These are phyloP conservation scores for Russula olivacea DNA, from an alignment of 768 basidiomycete genomes.

Conservation along the genomic window DNA sequence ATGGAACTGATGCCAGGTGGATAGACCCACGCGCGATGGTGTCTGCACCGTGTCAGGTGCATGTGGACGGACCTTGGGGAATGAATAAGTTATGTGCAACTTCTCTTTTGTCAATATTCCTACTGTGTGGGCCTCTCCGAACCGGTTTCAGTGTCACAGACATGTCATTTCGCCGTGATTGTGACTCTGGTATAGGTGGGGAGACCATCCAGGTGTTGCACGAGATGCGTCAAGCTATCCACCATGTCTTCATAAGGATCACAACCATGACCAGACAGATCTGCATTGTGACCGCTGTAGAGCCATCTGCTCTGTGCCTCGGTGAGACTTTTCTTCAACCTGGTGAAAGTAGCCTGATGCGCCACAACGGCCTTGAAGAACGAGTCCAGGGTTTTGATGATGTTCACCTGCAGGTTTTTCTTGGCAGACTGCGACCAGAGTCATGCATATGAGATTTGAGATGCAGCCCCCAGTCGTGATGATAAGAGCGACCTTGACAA, in stretches of 20 bases:
- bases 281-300: constrained; percentile 28
- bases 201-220: constrained; percentile 89
- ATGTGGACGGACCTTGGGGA: constrained; percentile 78
- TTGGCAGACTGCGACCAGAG: constrained; percentile 84
- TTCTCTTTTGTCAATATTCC: constrained; percentile 40
- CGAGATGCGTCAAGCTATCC: constrained; percentile 79
- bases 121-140: constrained; percentile 26
- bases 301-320: constrained; percentile 89
- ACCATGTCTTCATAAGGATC: constrained; percentile 82
- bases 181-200: not conserved
- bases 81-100: constrained; percentile 49
- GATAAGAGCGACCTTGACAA: constrained; percentile 78
- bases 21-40: constrained; percentile 55
- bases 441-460: constrained; percentile 79
- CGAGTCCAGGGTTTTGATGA: constrained; percentile 80
- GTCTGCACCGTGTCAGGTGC: constrained; percentile 84
- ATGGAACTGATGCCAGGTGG: constrained; percentile 54
- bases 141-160: constrained; percentile 15
- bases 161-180: not conserved
- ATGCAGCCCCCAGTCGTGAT: constrained; percentile 68
- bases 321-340: constrained; percentile 74
- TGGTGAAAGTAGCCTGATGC: constrained; percentile 87
- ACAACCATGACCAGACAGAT: constrained; percentile 34
- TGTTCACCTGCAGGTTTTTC: constrained; percentile 72
- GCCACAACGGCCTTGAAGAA: constrained; percentile 79